Percentiles rank a stretch among this genome's conserved stretches.
Conservation (phyloP, 805 yeast species). For the Kodamaea sagamina region DNA sequence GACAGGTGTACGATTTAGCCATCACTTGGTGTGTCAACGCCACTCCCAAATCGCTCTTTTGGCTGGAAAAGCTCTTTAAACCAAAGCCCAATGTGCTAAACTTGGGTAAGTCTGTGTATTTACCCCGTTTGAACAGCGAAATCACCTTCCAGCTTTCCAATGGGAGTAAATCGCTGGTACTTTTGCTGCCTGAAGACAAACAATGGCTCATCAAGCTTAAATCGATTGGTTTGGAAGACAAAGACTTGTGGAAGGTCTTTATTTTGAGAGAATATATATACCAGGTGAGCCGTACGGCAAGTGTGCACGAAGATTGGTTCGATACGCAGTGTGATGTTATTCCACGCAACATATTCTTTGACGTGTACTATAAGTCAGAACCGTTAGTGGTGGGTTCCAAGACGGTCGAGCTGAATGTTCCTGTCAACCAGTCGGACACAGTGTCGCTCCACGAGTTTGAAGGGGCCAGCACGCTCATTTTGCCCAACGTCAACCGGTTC, state of each 20-base stretch:
- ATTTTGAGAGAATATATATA: conserved; percentile 67
- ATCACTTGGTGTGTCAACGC: conserved; percentile 72
- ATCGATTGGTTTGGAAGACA: conserved; percentile 70
- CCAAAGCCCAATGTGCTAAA: conserved; percentile 19
- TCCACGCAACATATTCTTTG: conserved; percentile 42
- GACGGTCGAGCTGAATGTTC: conserved; percentile 24
- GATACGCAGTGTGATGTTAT: conserved; percentile 19
- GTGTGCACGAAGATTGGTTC: conserved; percentile 6
- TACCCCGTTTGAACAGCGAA: conserved; percentile 22
- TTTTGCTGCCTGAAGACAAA: conserved; percentile 63
- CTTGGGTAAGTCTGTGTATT: conserved; percentile 39
- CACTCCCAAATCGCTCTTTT: conserved; percentile 65
- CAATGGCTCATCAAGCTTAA: conserved; percentile 72
- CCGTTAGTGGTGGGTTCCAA: conserved; percentile 21
- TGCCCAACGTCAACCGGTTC: conserved; percentile 33
- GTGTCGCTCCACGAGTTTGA: conserved; percentile 15
- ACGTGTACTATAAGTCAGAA: conserved; percentile 40
- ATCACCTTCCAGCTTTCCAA: conserved; percentile 14
- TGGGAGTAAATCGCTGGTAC: conserved; percentile 20
- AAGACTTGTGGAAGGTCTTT: conserved; percentile 82
- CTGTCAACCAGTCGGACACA: conserved; percentile 14
- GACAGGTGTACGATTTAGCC: conserved; percentile 62
- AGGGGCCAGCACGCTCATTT: conserved; percentile 27
- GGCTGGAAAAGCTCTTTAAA: conserved; percentile 41
- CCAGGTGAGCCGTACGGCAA: conserved; percentile 48